Evolutionary conservation across 345 rosid species (phyloP).

Genomic region (Populus euphratica): DNA sequence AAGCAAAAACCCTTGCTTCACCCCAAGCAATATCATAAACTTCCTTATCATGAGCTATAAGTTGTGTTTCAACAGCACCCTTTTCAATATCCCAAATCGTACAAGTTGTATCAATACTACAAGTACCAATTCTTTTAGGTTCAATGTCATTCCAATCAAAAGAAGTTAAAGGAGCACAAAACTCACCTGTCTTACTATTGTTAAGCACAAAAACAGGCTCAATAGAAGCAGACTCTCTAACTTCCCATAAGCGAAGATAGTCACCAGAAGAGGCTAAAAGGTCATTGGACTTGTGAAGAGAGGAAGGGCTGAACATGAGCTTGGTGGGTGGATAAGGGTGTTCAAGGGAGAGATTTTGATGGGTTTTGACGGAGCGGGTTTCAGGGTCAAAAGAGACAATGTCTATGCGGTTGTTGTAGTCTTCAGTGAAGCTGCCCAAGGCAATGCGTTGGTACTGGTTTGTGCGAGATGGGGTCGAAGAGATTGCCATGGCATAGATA

Average conservation of each 20-base stretch:
- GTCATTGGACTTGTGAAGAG: constrained; percentile 35
- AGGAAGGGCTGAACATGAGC: constrained; percentile 55
- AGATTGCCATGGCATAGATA: constrained; percentile 79
- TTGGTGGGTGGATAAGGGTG: constrained; percentile 87
- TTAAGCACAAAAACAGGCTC: constrained; percentile 59
- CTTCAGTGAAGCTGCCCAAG: constrained; percentile 85
- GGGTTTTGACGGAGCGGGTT: constrained; percentile 51
- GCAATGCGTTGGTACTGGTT: constrained; percentile 59
- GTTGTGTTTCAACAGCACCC: constrained; percentile 75
- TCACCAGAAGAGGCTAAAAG: constrained; percentile 81
- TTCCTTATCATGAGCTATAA: constrained; percentile 82
- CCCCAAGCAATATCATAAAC: constrained; percentile 88
- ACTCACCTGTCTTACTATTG: constrained; percentile 69
- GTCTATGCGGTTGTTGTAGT: constrained; percentile 77
- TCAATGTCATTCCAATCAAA: constrained; percentile 96
- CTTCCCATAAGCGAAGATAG: constrained; percentile 72
- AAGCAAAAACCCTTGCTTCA: constrained; percentile 69
- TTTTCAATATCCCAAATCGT: constrained; percentile 93
- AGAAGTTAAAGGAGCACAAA: constrained; percentile 80
- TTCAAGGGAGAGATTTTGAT: constrained; percentile 51
- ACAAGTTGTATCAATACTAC: constrained; percentile 89
- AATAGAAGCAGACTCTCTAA: constrained; percentile 32
- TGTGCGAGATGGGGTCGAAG: constrained; percentile 36
- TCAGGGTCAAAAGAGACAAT: constrained; percentile 77
- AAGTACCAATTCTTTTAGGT: constrained; percentile 84